A percentile compares a stretch with the other conserved stretches of the same genome.
These are phyloP conservation scores for Wallacemonas sp. DNA, from an alignment of 208 protist genomes.

Conservation along the genomic window DNA sequence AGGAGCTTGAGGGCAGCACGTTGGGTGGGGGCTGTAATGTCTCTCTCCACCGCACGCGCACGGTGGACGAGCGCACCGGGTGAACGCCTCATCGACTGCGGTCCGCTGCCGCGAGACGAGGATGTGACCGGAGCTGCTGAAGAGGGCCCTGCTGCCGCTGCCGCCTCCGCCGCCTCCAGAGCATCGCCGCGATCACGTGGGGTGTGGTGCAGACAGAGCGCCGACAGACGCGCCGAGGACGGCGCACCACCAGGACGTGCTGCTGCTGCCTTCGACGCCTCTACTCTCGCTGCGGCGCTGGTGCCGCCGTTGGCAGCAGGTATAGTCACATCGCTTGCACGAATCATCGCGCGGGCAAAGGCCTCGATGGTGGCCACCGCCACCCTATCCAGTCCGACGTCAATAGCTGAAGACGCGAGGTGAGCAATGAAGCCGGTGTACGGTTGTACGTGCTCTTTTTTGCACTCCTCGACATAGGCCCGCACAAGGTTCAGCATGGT, in stretches of 20 bases:
- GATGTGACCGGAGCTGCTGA: not conserved
- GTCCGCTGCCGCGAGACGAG: slow-evolving; percentile 9
- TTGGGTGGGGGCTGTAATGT: slow-evolving; percentile 14
- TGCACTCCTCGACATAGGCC: slow-evolving; percentile 60
- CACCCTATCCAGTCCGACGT: slow-evolving; percentile 48
- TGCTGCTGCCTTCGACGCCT: not conserved
- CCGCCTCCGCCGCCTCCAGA: too few relatives aligned
- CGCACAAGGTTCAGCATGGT: slow-evolving; percentile 58
- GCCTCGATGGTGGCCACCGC: slow-evolving; percentile 32
- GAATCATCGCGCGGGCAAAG: slow-evolving; percentile 33
- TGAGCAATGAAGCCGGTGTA: slow-evolving; percentile 41
- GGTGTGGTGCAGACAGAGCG: slow-evolving; percentile 18
- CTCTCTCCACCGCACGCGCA: slow-evolving; percentile 17
- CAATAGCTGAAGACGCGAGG: slow-evolving; percentile 34
- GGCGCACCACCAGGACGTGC: not conserved
- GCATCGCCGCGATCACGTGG: too few relatives aligned
- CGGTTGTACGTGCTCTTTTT: slow-evolving; percentile 36
- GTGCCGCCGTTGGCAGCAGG: not conserved
- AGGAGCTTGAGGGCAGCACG: slow-evolving; percentile 25
- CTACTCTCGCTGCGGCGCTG: not conserved
- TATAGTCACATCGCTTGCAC: not conserved
- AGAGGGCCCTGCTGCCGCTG: not conserved
- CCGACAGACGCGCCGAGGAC: slow-evolving; percentile 22
- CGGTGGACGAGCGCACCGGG: slow-evolving; percentile 10
- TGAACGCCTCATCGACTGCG: too few relatives aligned